These are phyloP conservation scores for Beauveria rudraprayagi DNA, from an alignment of 2,329 filamentous ascomycete genomes.

Conservation along the genomic window DNA sequence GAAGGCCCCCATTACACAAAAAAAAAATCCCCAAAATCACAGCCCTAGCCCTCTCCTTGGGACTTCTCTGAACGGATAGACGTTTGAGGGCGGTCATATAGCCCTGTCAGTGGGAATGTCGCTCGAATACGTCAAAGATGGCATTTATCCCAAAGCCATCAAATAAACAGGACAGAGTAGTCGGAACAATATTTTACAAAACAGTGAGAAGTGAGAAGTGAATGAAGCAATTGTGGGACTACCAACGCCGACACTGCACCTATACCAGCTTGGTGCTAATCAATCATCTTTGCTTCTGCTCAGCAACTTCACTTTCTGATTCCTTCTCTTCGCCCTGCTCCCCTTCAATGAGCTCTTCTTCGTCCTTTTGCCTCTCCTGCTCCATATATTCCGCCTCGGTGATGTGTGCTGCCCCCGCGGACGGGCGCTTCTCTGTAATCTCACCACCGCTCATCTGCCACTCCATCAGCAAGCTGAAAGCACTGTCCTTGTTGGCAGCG, in stretches of 20 bases:
- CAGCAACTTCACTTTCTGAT: constrained; percentile 16
- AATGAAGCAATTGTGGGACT: background rate
- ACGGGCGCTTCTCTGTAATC: constrained; percentile 31
- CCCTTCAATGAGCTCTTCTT: constrained; percentile 33
- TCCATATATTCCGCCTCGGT: constrained; percentile 39
- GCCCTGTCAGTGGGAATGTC: background rate
- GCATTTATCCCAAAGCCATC: background rate
- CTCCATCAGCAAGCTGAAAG: constrained; percentile 94
- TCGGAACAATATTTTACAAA: constrained; percentile 2
- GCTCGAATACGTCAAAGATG: background rate
- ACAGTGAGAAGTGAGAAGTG: background rate
- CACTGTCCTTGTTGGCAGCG: constrained; percentile 63
- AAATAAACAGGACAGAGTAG: constrained; percentile 9
- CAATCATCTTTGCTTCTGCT: constrained; percentile 9
- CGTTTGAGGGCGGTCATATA: background rate
- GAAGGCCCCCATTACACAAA: background rate
- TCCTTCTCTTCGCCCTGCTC: constrained; percentile 24
- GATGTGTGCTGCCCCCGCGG: constrained; percentile 31
- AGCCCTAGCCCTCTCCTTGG: background rate
- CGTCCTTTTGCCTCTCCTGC: constrained; percentile 33
- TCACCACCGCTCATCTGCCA: constrained; percentile 95
- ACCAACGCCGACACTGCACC: background rate
- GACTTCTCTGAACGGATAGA: background rate
- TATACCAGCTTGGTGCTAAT: background rate
- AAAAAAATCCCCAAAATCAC: background rate